Evolutionary conservation across 2,329 filamentous ascomycete species (phyloP).

Genomic region (Graphiopsis chlorocephala): DNA sequence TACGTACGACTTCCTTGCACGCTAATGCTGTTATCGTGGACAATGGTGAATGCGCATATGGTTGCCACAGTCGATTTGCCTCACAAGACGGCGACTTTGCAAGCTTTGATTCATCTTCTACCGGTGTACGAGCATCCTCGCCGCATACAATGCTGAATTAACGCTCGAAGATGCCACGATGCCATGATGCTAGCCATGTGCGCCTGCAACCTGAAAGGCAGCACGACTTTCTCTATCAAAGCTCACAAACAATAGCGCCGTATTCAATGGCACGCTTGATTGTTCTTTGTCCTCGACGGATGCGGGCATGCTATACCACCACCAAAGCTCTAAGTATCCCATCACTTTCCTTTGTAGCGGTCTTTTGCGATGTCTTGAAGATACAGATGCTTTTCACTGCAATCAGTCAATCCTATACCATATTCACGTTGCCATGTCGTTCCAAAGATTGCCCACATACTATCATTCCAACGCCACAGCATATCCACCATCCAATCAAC

Average conservation of each 20-base stretch:
- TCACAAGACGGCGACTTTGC: neutral
- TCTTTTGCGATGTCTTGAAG: neutral
- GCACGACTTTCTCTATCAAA: neutral
- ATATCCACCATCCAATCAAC: neutral
- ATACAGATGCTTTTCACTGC: neutral
- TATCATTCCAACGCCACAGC: neutral
- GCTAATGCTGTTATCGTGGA: neutral
- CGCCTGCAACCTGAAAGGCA: neutral
- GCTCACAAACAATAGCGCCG: neutral
- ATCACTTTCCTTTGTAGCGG: neutral
- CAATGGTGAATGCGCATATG: neutral
- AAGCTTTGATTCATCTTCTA: neutral
- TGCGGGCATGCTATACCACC: conserved; percentile 11
- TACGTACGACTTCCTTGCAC: neutral
- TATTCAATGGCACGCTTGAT: neutral
- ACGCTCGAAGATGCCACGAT: neutral
- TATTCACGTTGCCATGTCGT: neutral
- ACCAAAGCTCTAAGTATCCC: neutral
- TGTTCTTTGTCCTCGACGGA: conserved; percentile 14
- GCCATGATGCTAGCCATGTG: neutral
- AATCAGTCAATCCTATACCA: neutral
- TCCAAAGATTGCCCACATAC: neutral
- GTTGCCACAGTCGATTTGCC: neutral
- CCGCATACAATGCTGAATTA: neutral
- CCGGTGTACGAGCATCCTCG: neutral